Conservation (phyloP, 768 basidiomycete species). For the Rhodotorula sphaerocarpa region DNA sequence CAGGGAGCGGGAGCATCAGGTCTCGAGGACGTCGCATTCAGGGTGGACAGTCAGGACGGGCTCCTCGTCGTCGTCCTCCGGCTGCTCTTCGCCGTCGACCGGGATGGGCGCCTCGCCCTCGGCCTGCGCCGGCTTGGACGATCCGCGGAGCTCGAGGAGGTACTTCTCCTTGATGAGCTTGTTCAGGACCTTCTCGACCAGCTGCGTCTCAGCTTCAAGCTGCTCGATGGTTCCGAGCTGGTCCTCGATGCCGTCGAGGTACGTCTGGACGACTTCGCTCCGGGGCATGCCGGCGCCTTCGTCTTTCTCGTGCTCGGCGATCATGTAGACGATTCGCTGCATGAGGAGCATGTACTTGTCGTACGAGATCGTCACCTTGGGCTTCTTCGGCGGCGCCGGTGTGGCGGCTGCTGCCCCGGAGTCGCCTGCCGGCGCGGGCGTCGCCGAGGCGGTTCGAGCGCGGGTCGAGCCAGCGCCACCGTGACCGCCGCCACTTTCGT, state of each 20-base stretch:
- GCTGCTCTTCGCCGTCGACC: slow-evolving; percentile 12
- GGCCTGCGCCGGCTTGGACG: slow-evolving; percentile 4
- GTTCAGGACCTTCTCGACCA: slow-evolving; percentile 77
- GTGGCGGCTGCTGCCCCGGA: slow-evolving; percentile 46
- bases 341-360: slow-evolving; percentile 88
- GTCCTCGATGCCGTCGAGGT: slow-evolving; percentile 77
- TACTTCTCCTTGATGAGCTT: slow-evolving; percentile 67
- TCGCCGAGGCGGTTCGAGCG: slow-evolving; percentile 40
- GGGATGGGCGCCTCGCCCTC: neutral
- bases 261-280: slow-evolving; percentile 94
- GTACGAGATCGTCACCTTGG: slow-evolving; percentile 84
- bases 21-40: slow-evolving; percentile 30
- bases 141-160: slow-evolving; percentile 38
- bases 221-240: slow-evolving; percentile 77
- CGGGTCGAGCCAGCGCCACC: slow-evolving; percentile 49
- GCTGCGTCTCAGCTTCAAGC: slow-evolving; percentile 79
- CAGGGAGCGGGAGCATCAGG: no score
- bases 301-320: slow-evolving; percentile 66
- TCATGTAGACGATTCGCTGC: slow-evolving; percentile 73
- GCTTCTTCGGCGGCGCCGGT: slow-evolving; percentile 41
- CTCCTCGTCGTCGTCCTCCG: slow-evolving; percentile 22
- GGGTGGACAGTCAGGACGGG: slow-evolving; percentile 38
- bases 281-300: slow-evolving; percentile 69
- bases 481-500: slow-evolving; percentile 52
- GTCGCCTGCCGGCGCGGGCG: slow-evolving; percentile 46